These are phyloP conservation scores for Solanum habrochaites DNA, from an alignment of 257 asterid species.

Conservation along the genomic window DNA sequence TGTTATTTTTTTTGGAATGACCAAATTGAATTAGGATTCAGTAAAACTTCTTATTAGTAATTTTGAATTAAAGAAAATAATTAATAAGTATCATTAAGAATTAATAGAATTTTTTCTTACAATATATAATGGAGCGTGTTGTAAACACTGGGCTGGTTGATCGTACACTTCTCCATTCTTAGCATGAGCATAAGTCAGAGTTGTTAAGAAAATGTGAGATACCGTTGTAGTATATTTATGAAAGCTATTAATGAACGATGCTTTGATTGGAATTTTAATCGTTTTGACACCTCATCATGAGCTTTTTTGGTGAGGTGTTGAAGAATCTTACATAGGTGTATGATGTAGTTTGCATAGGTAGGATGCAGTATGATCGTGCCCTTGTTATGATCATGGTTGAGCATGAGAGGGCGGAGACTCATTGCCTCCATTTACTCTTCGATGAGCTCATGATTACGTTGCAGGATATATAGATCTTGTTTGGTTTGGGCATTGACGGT, in stretches of 20 bases:
- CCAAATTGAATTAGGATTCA: background rate
- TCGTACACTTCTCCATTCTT: background rate
- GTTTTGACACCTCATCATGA: no score
- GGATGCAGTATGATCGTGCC: background rate
- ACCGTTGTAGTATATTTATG: background rate
- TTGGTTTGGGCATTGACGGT: background rate
- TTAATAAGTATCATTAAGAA: background rate
- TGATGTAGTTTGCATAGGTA: background rate
- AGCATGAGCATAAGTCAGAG: background rate
- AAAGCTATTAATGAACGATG: background rate
- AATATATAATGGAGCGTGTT: background rate
- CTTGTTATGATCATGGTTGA: background rate
- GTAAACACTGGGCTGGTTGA: background rate
- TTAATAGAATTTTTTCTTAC: background rate
- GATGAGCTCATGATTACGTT: background rate
- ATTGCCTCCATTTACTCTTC: background rate
- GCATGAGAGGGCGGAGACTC: background rate
- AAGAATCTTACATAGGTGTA: background rate
- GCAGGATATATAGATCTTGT: background rate
- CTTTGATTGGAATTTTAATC: no score
- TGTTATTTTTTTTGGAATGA: background rate
- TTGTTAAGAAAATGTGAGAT: background rate
- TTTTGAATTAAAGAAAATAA: no score
- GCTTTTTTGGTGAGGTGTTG: no score
- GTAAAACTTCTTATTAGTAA: background rate